These are phyloP conservation scores for Fusarium pseudograminearum DNA, from an alignment of 2,329 filamentous ascomycete species.

Conservation along the genomic window DNA sequence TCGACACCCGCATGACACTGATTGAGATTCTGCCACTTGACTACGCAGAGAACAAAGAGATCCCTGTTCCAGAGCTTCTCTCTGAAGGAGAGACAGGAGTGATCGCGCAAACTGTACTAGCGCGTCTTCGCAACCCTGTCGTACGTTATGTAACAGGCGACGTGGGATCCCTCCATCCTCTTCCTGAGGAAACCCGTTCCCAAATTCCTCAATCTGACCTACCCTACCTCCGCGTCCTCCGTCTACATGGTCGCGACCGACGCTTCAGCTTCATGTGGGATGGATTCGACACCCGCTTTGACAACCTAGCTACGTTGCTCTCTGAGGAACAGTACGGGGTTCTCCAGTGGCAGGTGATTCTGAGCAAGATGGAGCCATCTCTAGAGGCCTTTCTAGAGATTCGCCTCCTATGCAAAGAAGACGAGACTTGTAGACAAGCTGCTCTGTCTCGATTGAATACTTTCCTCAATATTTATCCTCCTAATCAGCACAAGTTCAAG, in stretches of 20 bases:
- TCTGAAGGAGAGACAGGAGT: slow-evolving; percentile 53
- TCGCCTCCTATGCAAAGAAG: slow-evolving; percentile 43
- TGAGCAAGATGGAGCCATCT: slow-evolving; percentile 47
- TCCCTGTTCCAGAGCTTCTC: slow-evolving; percentile 21
- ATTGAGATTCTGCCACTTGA: slow-evolving; percentile 54
- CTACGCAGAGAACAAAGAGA: not conserved
- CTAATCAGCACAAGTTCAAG: slow-evolving; percentile 49
- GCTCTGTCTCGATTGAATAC: slow-evolving; percentile 37
- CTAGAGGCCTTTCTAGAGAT: slow-evolving; percentile 45
- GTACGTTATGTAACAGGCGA: slow-evolving; percentile 60
- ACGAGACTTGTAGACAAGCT: slow-evolving; percentile 20
- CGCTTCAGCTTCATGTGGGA: slow-evolving; percentile 59
- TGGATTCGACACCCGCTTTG: slow-evolving; percentile 55
- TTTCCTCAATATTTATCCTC: slow-evolving; percentile 44
- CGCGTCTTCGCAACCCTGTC: slow-evolving; percentile 57
- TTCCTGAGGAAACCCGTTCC: slow-evolving; percentile 41
- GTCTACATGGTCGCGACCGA: slow-evolving; percentile 56
- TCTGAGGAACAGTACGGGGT: slow-evolving; percentile 46
- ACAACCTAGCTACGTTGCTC: slow-evolving; percentile 45
- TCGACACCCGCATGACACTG: slow-evolving; percentile 53
- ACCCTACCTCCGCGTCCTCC: slow-evolving; percentile 51
- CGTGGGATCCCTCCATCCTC: slow-evolving; percentile 54
- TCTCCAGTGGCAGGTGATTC: slow-evolving; percentile 59
- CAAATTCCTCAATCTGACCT: slow-evolving; percentile 40
- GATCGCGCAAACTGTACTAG: slow-evolving; percentile 57